Conservation (phyloP, 192 early-diverging fungal species). For the Rhizoclosmatium sp. region DNA sequence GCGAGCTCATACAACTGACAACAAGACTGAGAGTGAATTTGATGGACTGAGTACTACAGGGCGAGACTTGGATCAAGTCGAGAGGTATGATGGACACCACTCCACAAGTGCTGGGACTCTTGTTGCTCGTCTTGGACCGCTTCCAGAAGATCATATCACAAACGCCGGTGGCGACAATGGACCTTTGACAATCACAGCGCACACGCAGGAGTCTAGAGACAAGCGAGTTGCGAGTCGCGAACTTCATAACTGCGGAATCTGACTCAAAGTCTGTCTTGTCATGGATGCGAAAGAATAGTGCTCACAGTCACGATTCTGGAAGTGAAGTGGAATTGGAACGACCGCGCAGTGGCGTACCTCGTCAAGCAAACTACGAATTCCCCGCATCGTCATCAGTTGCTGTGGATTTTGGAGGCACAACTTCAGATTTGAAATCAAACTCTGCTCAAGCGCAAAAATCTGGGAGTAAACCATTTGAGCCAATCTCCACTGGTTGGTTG, state of each 20-base stretch:
- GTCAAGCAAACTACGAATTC: too few species aligned
- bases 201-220: too few species aligned
- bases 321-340: background rate
- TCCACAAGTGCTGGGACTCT: background rate
- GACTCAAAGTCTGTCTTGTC: slow-evolving; percentile 8
- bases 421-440: too few species aligned
- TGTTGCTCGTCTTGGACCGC: background rate
- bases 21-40: background rate
- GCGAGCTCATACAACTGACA: background rate
- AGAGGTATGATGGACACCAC: background rate
- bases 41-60: background rate
- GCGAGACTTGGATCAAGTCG: background rate
- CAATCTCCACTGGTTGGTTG: too few species aligned
- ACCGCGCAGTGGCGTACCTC: background rate
- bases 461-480: too few species aligned
- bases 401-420: too few species aligned
- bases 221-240: background rate
- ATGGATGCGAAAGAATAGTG: slow-evolving; percentile 21
- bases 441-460: too few species aligned
- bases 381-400: too few species aligned
- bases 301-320: background rate
- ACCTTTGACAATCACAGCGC: background rate
- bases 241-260: background rate
- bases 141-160: background rate
- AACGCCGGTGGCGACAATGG: background rate